Evolutionary conservation across 257 asterid genomes (phyloP), one percentile per base, ranked within the genome.

Genomic region (Primulina tabacum): DNA sequence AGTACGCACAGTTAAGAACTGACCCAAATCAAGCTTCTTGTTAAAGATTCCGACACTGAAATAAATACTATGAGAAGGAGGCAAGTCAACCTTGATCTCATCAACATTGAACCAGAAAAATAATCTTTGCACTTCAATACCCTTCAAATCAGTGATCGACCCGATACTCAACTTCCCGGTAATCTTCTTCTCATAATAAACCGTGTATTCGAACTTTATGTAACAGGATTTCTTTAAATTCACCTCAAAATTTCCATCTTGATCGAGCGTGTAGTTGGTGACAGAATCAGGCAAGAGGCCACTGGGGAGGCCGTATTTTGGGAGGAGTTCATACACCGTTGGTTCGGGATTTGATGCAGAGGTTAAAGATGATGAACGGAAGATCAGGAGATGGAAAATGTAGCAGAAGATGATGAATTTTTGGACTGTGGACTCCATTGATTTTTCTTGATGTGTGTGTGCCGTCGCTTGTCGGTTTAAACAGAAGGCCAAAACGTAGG

Each of bases 21-120:
- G 56, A 47, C 5, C 56, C 56, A 47, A 16, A 16, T 47, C 56
- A 47, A 47, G 56, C 56, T 14, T 47, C 56, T 47, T 47, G 20
- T 47, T 1, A 16, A 47, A 4, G 56, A 47, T 47, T 4, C 56
- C 56, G 4, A 47, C 56, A 47, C 20, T 47, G 78, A 60, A 64
- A 72, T 72, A 59, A 72, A 63, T 78, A 72, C 83, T 73, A 70
- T 14, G 72, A n/a, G 85, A 75, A 40, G 83, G 80, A 34, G 89
- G 89, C 72, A 79, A 65, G 73, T 84, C 85, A 68, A 93, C 97
- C 40, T 75, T 87, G 35, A 93, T 93, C 81, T 82, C 87, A 58
- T 90, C 96, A 59, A 93, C 97, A 76, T 89, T 82, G 63, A 93
- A 90, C 97, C 99, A 93, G 38, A 93, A 76, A n/a, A 89, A 79